phyloP scores from a whole-genome alignment of 257 asterid species.

The Przewalskia tangutica region DNA sequence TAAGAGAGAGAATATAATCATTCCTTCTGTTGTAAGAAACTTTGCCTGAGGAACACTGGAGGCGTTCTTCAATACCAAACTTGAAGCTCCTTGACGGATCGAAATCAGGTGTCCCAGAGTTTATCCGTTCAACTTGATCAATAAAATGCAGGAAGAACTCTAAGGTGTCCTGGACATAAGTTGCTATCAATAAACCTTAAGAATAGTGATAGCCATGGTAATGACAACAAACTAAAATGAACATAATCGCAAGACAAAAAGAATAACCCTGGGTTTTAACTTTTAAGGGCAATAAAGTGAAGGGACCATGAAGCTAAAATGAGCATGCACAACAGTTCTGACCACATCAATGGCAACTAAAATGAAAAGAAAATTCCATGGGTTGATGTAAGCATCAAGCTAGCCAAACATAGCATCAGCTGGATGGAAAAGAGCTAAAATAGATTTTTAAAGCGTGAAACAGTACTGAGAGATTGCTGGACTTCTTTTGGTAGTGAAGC shows the following conservation, averaged over 20 bases:
- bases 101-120: slow-evolving; percentile 41
- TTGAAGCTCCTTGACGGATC: slow-evolving; percentile 93
- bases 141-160: slow-evolving; percentile 94
- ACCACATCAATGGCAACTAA: not conserved
- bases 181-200: slow-evolving; percentile 15
- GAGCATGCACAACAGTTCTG: not conserved
- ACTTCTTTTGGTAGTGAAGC: not conserved
- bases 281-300: not conserved
- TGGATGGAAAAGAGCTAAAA: not conserved
- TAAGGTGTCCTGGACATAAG: slow-evolving; percentile 63
- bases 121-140: slow-evolving; percentile 81
- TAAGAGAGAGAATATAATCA: slow-evolving; percentile 75
- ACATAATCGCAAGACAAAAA: not conserved
- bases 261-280: not conserved
- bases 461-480: not conserved
- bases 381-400: not conserved
- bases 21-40: slow-evolving; percentile 77
- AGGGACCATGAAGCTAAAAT: not conserved
- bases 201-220: not conserved
- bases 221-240: slow-evolving; percentile 1
- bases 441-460: not conserved
- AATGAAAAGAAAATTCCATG: not conserved
- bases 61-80: slow-evolving; percentile 92
- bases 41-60: slow-evolving; percentile 82
- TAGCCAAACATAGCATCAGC: not conserved